Evolutionary conservation across 352 stramenopile genomes (phyloP).

Genomic region (Phytopythium montanum): DNA sequence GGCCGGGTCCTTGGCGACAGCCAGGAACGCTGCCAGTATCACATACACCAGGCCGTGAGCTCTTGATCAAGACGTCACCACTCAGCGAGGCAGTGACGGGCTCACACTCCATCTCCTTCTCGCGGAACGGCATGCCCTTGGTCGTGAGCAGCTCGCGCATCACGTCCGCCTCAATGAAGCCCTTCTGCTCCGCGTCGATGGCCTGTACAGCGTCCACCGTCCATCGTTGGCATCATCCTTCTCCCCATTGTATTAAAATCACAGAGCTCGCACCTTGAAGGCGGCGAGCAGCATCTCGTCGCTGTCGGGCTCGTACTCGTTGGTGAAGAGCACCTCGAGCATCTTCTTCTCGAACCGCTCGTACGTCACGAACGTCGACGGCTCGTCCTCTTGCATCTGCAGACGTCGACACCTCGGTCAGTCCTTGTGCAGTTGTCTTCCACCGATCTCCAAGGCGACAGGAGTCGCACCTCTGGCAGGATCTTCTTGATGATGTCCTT

Average conservation of each 20-base stretch:
- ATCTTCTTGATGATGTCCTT: conserved; percentile 92
- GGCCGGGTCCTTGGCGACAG: conserved; percentile 75
- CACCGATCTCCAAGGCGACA: neutral
- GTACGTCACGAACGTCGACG: conserved; percentile 87
- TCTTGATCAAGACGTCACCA: neutral
- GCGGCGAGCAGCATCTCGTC: conserved; percentile 86
- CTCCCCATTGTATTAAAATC: neutral
- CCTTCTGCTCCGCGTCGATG: conserved; percentile 75
- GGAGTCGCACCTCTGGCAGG: conserved; percentile 58
- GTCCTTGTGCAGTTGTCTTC: too few relatives aligned
- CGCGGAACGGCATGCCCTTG: conserved; percentile 87
- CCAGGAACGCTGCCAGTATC: conserved; percentile 60
- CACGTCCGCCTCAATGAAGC: conserved; percentile 88
- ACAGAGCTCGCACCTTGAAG: conserved; percentile 56
- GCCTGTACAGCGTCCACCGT: conserved; percentile 28
- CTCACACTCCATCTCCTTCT: conserved; percentile 89
- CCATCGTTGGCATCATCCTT: neutral
- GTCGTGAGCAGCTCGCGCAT: conserved; percentile 87
- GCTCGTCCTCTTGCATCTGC: conserved; percentile 89
- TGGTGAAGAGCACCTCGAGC: conserved; percentile 88
- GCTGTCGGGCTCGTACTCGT: conserved; percentile 86
- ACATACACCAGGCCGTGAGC: conserved; percentile 1
- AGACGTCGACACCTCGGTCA: neutral
- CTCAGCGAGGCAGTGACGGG: neutral
- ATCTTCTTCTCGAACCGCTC: conserved; percentile 93